These are phyloP conservation scores for Metarhizium guizhouense DNA, from an alignment of 2,329 filamentous ascomycete genomes.

Conservation along the genomic window DNA sequence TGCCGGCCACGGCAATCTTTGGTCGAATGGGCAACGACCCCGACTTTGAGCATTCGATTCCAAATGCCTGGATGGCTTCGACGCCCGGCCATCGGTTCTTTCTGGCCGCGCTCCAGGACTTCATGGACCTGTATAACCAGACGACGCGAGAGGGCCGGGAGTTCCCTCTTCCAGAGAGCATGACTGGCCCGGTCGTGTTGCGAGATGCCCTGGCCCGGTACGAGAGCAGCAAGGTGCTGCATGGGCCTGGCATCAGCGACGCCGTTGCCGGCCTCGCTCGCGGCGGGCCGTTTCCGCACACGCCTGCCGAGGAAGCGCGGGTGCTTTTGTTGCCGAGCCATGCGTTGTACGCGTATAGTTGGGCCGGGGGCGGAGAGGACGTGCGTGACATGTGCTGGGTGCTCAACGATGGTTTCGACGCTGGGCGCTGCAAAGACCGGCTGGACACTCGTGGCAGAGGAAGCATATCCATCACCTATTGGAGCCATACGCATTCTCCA, in stretches of 20 bases:
- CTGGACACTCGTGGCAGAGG: conserved; percentile 11
- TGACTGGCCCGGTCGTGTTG: conserved; percentile 11
- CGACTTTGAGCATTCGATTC: conserved; percentile 21
- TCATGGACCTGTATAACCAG: background rate
- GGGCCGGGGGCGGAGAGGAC: conserved; percentile 10
- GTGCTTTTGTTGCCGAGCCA: conserved; percentile 14
- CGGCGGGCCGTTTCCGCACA: background rate
- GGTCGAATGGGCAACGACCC: conserved; percentile 23
- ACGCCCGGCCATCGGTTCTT: conserved; percentile 25
- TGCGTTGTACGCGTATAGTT: conserved; percentile 17
- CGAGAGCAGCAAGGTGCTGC: background rate
- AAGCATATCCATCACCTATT: conserved; percentile 18
- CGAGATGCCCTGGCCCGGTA: conserved; percentile 9
- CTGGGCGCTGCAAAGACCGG: conserved; percentile 11
- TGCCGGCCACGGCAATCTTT: conserved; percentile 15
- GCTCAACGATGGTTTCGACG: conserved; percentile 9
- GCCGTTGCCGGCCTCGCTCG: too few species aligned
- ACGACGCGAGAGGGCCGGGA: background rate
- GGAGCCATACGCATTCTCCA: conserved; percentile 16
- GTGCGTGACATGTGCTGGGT: conserved; percentile 13
- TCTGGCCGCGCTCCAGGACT: conserved; percentile 13
- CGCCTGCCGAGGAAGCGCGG: conserved; percentile 4
- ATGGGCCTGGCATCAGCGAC: too few species aligned
- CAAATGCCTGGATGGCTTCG: conserved; percentile 28
- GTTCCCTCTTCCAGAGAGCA: background rate